Evolutionary conservation across 2,329 filamentous ascomycete genomes (phyloP), one percentile per base, ranked within the genome.

Genomic region (Malbranchea cinnamomea): DNA sequence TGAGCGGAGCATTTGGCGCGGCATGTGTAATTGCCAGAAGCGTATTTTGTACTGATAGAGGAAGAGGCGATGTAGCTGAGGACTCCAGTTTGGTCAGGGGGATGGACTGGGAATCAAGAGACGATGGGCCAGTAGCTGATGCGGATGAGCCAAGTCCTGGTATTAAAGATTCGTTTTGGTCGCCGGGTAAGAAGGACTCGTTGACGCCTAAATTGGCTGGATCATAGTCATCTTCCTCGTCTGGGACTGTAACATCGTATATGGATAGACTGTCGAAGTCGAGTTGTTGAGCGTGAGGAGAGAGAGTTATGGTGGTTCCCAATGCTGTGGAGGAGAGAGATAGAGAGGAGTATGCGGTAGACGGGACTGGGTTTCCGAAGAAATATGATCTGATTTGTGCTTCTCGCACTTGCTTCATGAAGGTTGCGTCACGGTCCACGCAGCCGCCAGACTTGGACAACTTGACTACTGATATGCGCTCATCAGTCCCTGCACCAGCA

Each of bases 371-470:
- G 38, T 80, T 78, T 6, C 89, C 89, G 49, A 94, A 98, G 60
- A 98, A 98, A 55, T 98, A 98, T 43, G 85, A 78, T 41, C 79
- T 78, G 30, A 94, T 84, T 29, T 79, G 70, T 0, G 78, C 71
- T 45, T 91, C 80, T 25, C 79, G 70, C 4, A 71, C 58, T 10
- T 73, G 66, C 44, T 81, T 78, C 64, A 85, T 72, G 51, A 82
- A 91, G 0, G 59, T 50, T 21, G 76, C 70, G 39, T 84, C 78
- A 27, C 82, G 69, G 45, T 81, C 72, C 2, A 81, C 80, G 21
- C 81, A 84, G 14, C 89, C 89, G 20, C 82, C 80, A 0, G 84
- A 91, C 49, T 83, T 84, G 37, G 84, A 74, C 8, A 98, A 64
- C 34, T 75, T 74, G 28, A 95, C 63, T 2, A 95, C 70, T 4